Evolutionary conservation across 768 basidiomycete genomes (phyloP), one percentile per base, ranked within the genome.

Genomic region (Basidioascus undulatus): DNA sequence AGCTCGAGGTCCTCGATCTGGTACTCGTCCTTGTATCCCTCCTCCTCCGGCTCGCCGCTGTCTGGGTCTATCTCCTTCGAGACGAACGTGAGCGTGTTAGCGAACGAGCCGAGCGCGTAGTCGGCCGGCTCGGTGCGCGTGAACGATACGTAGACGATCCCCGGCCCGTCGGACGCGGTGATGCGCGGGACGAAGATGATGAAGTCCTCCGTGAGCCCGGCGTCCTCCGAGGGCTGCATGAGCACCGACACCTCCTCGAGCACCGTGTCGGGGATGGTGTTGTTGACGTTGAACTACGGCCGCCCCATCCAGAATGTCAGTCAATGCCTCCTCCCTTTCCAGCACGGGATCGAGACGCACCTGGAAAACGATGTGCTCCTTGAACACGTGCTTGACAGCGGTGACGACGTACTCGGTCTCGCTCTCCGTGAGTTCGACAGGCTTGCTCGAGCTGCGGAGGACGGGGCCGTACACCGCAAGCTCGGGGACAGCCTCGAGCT

Each of bases 11-110:
- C 92, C 58, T 98, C 92, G 32, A 94, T 63, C 58, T 83, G 81
- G 59, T 98, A 98, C 59, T 96, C 89, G 62, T 96, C 92, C 54
- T 86, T 81, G 58, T 96, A 98, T n/a, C 92, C 92, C 40, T 92
- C 87, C 48, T 80, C 83, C 59, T 98, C 92, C 8, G 92, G 92
- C 53, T 81, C 74, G 19, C 87, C 87, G 12, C 80, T 87, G 34
- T 77, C 69, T 11, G 92, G 92, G 58, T 98, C 92, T 15, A 96
- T 70, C 55, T 98, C 92, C 60, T 96, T 98, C 63, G 81, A 87
- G 51, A 87, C 64, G 55, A 92, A 98, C 59, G 83, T 84, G 58
- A 98, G 73, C 8, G 74, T 70, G 55, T 84, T 92, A 46, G 69
- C 68, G 71, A 94, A 94, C 15, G 83, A 80, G 6, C 74, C 80